These are phyloP conservation scores for Chaetomium fimeti DNA, from an alignment of 495 filamentous ascomycete genomes.

Conservation along the genomic window DNA sequence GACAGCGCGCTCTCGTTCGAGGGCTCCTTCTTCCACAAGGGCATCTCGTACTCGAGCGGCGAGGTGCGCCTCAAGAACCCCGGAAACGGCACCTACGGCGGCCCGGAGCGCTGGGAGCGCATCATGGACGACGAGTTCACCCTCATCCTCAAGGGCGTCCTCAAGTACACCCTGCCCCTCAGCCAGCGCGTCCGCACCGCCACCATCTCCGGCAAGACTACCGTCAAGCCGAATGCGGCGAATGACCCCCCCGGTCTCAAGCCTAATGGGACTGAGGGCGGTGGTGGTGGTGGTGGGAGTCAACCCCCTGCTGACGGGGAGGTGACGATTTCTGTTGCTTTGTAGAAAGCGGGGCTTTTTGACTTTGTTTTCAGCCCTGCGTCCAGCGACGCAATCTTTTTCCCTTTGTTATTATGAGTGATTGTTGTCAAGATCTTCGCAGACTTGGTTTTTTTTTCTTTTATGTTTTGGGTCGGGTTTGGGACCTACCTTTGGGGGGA, in stretches of 20 bases:
- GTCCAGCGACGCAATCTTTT: slow-evolving; percentile 15
- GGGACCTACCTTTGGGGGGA: neutral
- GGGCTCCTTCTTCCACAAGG: slow-evolving; percentile 73
- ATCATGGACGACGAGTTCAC: slow-evolving; percentile 90
- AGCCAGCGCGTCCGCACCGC: slow-evolving; percentile 62
- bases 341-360: neutral
- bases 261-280: slow-evolving; percentile 3
- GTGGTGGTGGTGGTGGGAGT: neutral
- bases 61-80: slow-evolving; percentile 78
- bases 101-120: slow-evolving; percentile 85
- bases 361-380: neutral
- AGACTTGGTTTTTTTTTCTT: neutral
- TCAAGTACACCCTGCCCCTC: slow-evolving; percentile 86
- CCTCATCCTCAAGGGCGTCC: slow-evolving; percentile 80
- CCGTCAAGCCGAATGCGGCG: slow-evolving; percentile 51
- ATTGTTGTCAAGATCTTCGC: neutral
- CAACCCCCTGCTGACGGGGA: neutral
- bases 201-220: slow-evolving; percentile 50
- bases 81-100: slow-evolving; percentile 85
- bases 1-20: slow-evolving; percentile 86
- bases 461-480: neutral
- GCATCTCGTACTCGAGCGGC: slow-evolving; percentile 65
- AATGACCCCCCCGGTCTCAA: slow-evolving; percentile 37
- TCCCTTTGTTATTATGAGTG: neutral
- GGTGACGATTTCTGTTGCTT: slow-evolving; percentile 9